Evolutionary conservation across 2,329 filamentous ascomycete genomes (phyloP), one percentile per base, ranked within the genome.

Genomic region (Colletotrichum tropicicola): DNA sequence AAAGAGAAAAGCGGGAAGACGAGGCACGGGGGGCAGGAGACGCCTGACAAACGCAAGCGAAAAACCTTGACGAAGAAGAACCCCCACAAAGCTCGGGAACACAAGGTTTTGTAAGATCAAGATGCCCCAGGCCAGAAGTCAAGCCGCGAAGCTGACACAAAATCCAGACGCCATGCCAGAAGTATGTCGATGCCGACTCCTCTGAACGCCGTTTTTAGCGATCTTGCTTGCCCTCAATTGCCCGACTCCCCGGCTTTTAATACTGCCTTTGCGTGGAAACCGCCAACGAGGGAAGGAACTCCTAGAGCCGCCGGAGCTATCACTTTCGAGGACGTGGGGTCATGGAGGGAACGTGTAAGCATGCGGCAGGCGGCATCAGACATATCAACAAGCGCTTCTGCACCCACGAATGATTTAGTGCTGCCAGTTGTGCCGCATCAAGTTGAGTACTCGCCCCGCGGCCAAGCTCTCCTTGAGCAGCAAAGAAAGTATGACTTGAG

Each of bases 131-230:
- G n/a, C 9, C 8, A n/a, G 5, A 13, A 1, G 8, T 4, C 5
- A 12, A 3, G 13, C 32, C 9, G 3, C 2, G 4, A 5, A 30
- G 6, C 43, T 61, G 27, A 65, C 13, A 0, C 13, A 0, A 10
- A n/a, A 3, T 4, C 25, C 4, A 65, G 61, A 8, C 61, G 57
- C 3, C 61, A 49, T 6, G 43, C 57, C 3, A 65, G 61, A 15
- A 65, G 57, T 12, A 61, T 56, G 28, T 65, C 61, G 5, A 61
- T 65, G 61, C 61, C 61, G 7, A 51, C 49, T 7, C 49, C 57
- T 2, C 17, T 65, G 2, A 56, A 51, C 17, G n/a, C 28, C 3
- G 49, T 65, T 3, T 65, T 61, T 15, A n/a, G 43, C 13, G 27
- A 65, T 13, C 35, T 12, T 17, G 13, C 35, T 19, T 25, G 27